Percentiles rank a stretch among this genome's conserved stretches.
These are phyloP conservation scores for Alternaria alternata DNA, from an alignment of 2,329 filamentous ascomycete genomes.

Conservation along the genomic window DNA sequence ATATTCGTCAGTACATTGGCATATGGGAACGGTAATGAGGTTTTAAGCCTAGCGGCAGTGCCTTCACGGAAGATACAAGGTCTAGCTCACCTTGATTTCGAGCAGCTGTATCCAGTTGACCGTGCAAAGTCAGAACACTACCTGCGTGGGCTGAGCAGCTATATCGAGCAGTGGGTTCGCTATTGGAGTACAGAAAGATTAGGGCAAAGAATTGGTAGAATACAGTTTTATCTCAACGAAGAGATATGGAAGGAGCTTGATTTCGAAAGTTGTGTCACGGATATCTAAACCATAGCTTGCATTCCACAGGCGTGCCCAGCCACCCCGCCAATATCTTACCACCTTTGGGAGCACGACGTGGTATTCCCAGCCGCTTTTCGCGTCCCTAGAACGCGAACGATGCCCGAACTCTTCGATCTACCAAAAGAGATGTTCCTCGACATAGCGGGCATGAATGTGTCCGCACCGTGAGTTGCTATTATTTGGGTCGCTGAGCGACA, in stretches of 20 bases:
- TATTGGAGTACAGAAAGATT: not conserved
- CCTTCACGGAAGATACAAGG: not conserved
- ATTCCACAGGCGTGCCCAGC: not conserved
- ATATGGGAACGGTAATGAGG: conserved; percentile 2
- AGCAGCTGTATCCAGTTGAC: conserved; percentile 5
- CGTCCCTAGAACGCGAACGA: not conserved
- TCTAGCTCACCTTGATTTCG: conserved; percentile 1
- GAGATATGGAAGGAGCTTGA: conserved; percentile 2
- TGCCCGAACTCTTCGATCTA: not conserved
- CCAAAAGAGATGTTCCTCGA: not conserved
- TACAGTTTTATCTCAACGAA: not conserved
- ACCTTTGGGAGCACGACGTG: not conserved
- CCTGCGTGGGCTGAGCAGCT: not conserved
- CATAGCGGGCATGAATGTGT: not conserved
- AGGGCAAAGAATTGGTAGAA: not conserved
- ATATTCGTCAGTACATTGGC: not conserved
- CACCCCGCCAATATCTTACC: not conserved
- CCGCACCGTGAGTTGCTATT: not conserved
- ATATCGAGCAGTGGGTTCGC: not conserved
- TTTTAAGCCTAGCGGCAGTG: not conserved
- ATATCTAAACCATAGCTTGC: not conserved
- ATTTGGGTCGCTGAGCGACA: not conserved
- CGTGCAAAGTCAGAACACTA: conserved; percentile 2
- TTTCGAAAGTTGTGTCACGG: not conserved
- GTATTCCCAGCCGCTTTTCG: not conserved